A percentile compares a stretch with the other conserved stretches of the same genome.
Evolutionary conservation across 2,329 filamentous ascomycete genomes (phyloP).

Genomic region (Penicillium concentricum): DNA sequence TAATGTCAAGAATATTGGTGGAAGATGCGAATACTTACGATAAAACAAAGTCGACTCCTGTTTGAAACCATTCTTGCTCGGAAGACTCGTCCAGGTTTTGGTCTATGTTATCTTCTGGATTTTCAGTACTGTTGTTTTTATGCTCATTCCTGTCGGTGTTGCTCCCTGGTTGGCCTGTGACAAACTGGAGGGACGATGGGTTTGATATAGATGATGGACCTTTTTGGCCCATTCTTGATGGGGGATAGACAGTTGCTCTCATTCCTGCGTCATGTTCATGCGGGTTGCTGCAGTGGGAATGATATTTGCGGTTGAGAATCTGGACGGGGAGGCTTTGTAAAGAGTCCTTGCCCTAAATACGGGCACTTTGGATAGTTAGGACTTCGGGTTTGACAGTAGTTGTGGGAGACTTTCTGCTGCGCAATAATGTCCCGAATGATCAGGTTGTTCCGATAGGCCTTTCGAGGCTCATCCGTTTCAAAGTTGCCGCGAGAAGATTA

Average conservation of each 20-base stretch:
- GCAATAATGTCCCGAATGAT: too few relatives aligned
- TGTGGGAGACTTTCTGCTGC: too few relatives aligned
- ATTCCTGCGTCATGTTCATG: background rate
- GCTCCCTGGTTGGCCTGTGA: background rate
- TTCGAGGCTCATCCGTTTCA: background rate
- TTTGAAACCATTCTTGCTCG: background rate
- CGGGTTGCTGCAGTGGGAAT: background rate
- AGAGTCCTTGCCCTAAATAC: background rate
- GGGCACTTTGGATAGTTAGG: background rate
- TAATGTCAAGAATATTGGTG: background rate
- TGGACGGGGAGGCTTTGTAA: background rate
- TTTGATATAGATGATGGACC: background rate
- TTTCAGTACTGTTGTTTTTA: background rate
- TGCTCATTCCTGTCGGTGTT: background rate
- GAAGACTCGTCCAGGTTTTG: background rate
- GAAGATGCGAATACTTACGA: constrained; percentile 4
- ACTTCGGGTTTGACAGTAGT: background rate
- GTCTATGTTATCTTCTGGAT: background rate
- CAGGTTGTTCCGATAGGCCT: too few relatives aligned
- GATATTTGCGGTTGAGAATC: background rate
- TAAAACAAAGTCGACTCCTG: constrained; percentile 13
- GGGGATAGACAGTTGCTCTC: background rate
- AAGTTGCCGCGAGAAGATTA: background rate
- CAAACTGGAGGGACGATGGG: background rate
- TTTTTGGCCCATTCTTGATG: background rate